A percentile compares a stretch with the other conserved stretches of the same genome.
These are phyloP conservation scores for Venturia nashicola DNA, from an alignment of 2,329 filamentous ascomycete species.

Conservation along the genomic window DNA sequence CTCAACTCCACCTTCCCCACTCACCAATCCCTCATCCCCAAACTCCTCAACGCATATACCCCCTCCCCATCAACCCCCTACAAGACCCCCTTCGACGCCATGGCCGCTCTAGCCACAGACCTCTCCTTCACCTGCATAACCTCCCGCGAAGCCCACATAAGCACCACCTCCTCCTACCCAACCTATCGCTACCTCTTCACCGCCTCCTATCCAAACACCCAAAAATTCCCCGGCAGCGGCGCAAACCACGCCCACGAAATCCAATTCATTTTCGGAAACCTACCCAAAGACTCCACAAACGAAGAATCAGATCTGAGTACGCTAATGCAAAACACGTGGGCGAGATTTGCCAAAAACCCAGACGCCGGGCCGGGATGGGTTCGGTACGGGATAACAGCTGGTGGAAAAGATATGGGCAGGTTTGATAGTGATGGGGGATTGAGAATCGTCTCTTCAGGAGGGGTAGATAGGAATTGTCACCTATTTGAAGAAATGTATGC, in stretches of 20 bases:
- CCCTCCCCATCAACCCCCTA: background rate
- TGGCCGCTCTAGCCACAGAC: constrained; percentile 19
- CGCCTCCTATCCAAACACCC: constrained; percentile 21
- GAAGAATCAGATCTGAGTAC: constrained; percentile 20
- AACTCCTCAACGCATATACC: background rate
- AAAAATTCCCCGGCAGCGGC: constrained; percentile 18
- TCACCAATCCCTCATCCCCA: background rate
- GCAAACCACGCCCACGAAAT: constrained; percentile 25
- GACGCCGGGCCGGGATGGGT: constrained; percentile 24
- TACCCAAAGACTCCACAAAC: constrained; percentile 12
- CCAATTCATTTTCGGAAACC: constrained; percentile 23
- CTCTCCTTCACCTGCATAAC: constrained; percentile 3
- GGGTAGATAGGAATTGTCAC: background rate
- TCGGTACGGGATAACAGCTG: background rate
- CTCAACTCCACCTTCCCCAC: background rate
- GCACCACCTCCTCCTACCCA: constrained; percentile 11
- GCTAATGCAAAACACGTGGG: constrained; percentile 16
- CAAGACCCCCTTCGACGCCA: constrained; percentile 15
- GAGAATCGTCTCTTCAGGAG: background rate
- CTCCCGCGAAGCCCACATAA: background rate
- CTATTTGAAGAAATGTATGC: background rate
- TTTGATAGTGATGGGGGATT: background rate
- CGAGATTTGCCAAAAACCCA: constrained; percentile 1
- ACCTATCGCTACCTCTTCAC: constrained; percentile 27
- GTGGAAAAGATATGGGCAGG: background rate